These are phyloP conservation scores for Aspergillus costaricaensis DNA, from an alignment of 2,329 filamentous ascomycete species.

Conservation along the genomic window DNA sequence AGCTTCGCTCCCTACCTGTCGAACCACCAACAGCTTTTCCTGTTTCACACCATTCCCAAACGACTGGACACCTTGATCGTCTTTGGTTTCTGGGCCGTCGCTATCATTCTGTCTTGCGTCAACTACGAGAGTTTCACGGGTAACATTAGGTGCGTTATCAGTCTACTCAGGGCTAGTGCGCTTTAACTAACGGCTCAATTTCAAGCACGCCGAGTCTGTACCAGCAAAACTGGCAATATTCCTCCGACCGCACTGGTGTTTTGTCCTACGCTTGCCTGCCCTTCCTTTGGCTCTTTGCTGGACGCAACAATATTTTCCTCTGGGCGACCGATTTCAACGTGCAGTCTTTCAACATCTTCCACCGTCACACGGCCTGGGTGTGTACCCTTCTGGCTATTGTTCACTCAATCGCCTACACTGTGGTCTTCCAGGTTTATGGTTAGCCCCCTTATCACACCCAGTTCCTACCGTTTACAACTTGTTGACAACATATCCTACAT, in stretches of 20 bases:
- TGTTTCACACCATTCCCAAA: conserved; percentile 16
- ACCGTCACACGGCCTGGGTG: conserved; percentile 63
- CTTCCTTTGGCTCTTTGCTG: conserved; percentile 64
- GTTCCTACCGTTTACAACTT: too few species aligned
- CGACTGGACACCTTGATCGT: conserved; percentile 15
- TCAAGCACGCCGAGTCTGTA: conserved; percentile 4
- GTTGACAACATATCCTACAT: not conserved
- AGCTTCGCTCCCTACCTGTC: conserved; percentile 6
- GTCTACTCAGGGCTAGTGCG: not conserved
- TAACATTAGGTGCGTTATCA: conserved; percentile 12
- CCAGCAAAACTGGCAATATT: conserved; percentile 48
- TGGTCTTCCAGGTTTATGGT: conserved; percentile 25
- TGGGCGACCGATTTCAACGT: conserved; percentile 68
- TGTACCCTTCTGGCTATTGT: conserved; percentile 61
- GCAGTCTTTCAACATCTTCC: conserved; percentile 64
- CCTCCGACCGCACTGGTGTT: conserved; percentile 63
- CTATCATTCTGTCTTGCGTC: conserved; percentile 17
- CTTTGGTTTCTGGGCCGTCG: conserved; percentile 15
- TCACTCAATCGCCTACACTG: conserved; percentile 61
- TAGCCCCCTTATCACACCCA: not conserved
- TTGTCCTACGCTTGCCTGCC: conserved; percentile 64
- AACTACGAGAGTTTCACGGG: conserved; percentile 19
- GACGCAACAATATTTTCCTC: conserved; percentile 64
- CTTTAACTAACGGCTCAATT: not conserved
- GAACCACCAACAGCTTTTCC: conserved; percentile 15